Conservation (phyloP, 805 yeast genomes). For the Myxozyma geophila region DNA sequence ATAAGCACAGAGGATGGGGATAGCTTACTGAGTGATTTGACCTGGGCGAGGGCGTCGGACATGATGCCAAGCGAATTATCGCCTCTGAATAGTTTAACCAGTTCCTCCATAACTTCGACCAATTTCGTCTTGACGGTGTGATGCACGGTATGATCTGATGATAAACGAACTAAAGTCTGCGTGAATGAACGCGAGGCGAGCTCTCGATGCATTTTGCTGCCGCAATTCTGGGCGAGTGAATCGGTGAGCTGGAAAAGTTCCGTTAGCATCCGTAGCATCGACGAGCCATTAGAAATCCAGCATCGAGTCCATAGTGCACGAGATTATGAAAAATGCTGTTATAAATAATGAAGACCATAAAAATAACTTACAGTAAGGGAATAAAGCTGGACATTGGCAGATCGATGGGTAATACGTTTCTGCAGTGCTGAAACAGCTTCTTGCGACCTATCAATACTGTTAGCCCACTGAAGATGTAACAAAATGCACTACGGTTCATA, state of each 20-base stretch:
- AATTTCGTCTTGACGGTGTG: slow-evolving; percentile 66
- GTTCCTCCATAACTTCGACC: slow-evolving; percentile 68
- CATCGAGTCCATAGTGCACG: neutral
- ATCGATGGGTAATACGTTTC: slow-evolving; percentile 54
- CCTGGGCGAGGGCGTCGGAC: slow-evolving; percentile 60
- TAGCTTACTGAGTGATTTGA: slow-evolving; percentile 47
- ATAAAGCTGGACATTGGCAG: slow-evolving; percentile 70
- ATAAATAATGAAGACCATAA: neutral
- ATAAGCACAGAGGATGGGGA: neutral
- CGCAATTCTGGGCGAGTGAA: slow-evolving; percentile 77
- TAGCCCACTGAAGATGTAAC: neutral
- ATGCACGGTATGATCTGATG: slow-evolving; percentile 63
- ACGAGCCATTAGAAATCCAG: neutral
- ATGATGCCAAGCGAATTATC: slow-evolving; percentile 81
- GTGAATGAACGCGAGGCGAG: slow-evolving; percentile 64
- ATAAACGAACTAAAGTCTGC: slow-evolving; percentile 53
- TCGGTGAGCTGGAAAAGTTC: slow-evolving; percentile 47
- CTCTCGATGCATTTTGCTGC: slow-evolving; percentile 66
- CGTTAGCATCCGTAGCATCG: slow-evolving; percentile 55
- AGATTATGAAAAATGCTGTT: neutral
- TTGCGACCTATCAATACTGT: slow-evolving; percentile 37
- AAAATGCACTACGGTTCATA: neutral
- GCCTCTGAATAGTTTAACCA: slow-evolving; percentile 62
- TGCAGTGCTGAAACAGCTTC: slow-evolving; percentile 54
- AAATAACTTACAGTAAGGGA: slow-evolving; percentile 48